Conservation (phyloP, 768 basidiomycete genomes). For the Kockovaella imperatae region DNA sequence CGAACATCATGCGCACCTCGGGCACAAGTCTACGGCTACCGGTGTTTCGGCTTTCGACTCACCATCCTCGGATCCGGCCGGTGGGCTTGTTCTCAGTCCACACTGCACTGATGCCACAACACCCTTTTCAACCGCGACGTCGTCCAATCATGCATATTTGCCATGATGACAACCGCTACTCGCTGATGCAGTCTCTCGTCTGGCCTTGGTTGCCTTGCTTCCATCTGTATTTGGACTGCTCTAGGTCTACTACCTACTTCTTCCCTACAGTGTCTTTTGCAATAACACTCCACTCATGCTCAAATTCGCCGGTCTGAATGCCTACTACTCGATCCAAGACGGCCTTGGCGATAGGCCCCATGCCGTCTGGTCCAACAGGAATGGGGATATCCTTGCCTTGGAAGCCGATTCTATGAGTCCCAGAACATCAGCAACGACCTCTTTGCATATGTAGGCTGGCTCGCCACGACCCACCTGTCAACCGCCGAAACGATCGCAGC, state of each 20-base stretch:
- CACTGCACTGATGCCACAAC: too few relatives aligned
- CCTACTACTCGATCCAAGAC: conserved; percentile 66
- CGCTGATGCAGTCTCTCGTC: too few relatives aligned
- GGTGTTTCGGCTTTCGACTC: too few relatives aligned
- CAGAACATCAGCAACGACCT: conserved; percentile 53
- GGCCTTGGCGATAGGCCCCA: conserved; percentile 69
- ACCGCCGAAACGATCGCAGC: conserved; percentile 50
- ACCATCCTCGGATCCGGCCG: too few relatives aligned
- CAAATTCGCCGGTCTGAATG: conserved; percentile 66
- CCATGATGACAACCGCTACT: too few relatives aligned
- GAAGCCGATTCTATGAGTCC: conserved; percentile 52
- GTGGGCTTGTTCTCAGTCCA: too few relatives aligned
- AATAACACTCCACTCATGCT: conserved; percentile 60
- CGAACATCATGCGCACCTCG: too few relatives aligned
- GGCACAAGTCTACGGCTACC: too few relatives aligned
- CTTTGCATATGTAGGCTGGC: conserved; percentile 59
- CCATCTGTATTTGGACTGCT: not conserved
- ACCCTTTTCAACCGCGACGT: too few relatives aligned
- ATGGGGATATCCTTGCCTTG: conserved; percentile 54
- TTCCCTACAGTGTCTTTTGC: conserved; percentile 44
- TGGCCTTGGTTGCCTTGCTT: too few relatives aligned
- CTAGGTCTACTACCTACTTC: not conserved
- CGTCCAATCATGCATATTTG: too few relatives aligned
- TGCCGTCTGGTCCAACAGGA: conserved; percentile 61
- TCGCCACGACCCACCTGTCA: conserved; percentile 49